Conservation (phyloP, 108 stramenopile genomes). For the Stephanodiscus minutulus region DNA sequence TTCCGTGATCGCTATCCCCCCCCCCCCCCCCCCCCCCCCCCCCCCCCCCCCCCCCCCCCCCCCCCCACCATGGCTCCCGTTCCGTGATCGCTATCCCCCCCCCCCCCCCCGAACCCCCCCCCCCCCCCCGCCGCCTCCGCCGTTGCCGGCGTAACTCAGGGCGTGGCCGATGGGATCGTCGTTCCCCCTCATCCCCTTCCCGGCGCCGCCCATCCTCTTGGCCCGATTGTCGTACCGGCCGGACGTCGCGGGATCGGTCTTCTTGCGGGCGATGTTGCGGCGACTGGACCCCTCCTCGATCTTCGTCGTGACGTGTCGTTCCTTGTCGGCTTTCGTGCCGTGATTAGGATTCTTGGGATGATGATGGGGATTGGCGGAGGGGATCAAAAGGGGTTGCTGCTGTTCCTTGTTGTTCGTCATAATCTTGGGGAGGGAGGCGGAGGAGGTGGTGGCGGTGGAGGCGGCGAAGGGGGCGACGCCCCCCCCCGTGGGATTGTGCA, state of each 20-base stretch:
- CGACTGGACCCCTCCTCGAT: conserved; percentile 70
- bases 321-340: conserved; percentile 11
- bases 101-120: too few relatives aligned
- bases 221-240: conserved; percentile 68
- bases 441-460: neutral
- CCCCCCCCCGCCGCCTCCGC: neutral
- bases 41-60: too few relatives aligned
- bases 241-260: conserved; percentile 59
- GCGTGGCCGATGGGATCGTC: neutral
- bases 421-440: neutral
- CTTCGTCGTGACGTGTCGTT: conserved; percentile 64
- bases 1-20: neutral
- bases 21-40: too few relatives aligned
- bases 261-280: conserved; percentile 85
- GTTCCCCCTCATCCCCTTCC: conserved; percentile 76
- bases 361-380: too few relatives aligned
- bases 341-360: conserved; percentile 27
- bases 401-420: conserved; percentile 6
- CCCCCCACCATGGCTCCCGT: neutral
- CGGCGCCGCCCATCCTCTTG: conserved; percentile 85
- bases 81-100: neutral
- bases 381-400: too few relatives aligned
- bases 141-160: neutral
- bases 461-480: neutral
- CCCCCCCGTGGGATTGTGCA: neutral